These are phyloP conservation scores for Calycina herbarum DNA, from an alignment of 2,329 filamentous ascomycete species.

Conservation along the genomic window DNA sequence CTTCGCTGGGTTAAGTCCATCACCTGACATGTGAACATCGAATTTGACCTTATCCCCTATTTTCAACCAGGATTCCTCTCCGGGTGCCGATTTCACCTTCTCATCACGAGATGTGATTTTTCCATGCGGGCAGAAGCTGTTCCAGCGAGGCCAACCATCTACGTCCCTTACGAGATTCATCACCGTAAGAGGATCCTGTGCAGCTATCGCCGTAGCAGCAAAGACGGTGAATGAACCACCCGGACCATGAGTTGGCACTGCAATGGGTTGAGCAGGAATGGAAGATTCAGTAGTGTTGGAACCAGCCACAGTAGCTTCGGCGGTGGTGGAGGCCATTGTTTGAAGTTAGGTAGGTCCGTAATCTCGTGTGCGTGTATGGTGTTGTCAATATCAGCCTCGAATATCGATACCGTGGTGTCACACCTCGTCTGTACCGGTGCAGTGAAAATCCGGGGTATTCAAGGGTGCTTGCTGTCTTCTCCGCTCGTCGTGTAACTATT, in stretches of 20 bases:
- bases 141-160: conserved; percentile 33
- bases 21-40: conserved; percentile 29
- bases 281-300: conserved; percentile 18
- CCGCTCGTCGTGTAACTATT: conserved; percentile 1
- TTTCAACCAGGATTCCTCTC: conserved; percentile 23
- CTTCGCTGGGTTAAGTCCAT: conserved; percentile 19
- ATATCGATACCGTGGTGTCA: conserved; percentile 1
- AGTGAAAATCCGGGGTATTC: conserved; percentile 5
- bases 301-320: not conserved
- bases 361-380: not conserved
- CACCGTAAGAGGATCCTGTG: conserved; percentile 16
- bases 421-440: not conserved
- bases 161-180: conserved; percentile 28
- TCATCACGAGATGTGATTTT: conserved; percentile 48
- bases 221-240: conserved; percentile 27
- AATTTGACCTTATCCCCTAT: conserved; percentile 19
- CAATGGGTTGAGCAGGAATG: conserved; percentile 18
- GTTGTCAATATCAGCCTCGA: not conserved
- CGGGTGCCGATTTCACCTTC: conserved; percentile 26
- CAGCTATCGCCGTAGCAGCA: conserved; percentile 22
- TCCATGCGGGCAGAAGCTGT: conserved; percentile 63
- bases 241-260: conserved; percentile 28
- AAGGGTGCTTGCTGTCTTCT: not conserved
- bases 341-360: not conserved
- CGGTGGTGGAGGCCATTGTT: not conserved